A percentile compares a stretch with the other conserved stretches of the same genome.
Evolutionary conservation across 2,329 filamentous ascomycete species (phyloP).

Genomic region (Byssothecium circinans): DNA sequence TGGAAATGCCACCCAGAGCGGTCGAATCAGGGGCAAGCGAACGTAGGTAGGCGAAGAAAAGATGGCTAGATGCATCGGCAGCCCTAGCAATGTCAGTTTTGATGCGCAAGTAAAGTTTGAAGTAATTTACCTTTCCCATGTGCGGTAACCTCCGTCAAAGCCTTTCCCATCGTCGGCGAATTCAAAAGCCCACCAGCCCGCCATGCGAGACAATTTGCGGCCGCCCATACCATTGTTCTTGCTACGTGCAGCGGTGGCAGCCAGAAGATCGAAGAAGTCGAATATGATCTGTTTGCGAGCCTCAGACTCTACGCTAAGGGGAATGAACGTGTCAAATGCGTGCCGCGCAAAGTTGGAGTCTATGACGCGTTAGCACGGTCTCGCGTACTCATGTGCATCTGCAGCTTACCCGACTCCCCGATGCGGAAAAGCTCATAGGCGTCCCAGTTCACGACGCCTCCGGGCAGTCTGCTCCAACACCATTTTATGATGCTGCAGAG

Average conservation of each 20-base stretch:
- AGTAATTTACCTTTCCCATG: constrained; percentile 71
- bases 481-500: constrained; percentile 94
- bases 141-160: constrained; percentile 91
- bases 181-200: constrained; percentile 98
- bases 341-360: constrained; percentile 90
- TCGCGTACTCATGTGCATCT: constrained; percentile 7
- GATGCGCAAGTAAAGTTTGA: background rate
- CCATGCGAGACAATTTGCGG: constrained; percentile 89
- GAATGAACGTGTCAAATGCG: constrained; percentile 95
- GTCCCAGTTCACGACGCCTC: constrained; percentile 94
- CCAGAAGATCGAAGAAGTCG: constrained; percentile 92
- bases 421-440: constrained; percentile 95
- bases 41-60: constrained; percentile 96
- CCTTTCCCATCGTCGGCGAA: constrained; percentile 83
- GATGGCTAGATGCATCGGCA: constrained; percentile 91
- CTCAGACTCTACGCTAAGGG: constrained; percentile 85
- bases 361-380: constrained; percentile 45
- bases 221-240: constrained; percentile 93
- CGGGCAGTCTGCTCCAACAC: constrained; percentile 93
- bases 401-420: constrained; percentile 77
- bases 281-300: constrained; percentile 87
- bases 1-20: constrained; percentile 75
- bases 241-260: constrained; percentile 87
- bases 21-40: constrained; percentile 80
- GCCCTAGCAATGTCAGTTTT: constrained; percentile 60